Evolutionary conservation across 2,329 filamentous ascomycete species (phyloP).

Genomic region (Epichloe coenophiala): DNA sequence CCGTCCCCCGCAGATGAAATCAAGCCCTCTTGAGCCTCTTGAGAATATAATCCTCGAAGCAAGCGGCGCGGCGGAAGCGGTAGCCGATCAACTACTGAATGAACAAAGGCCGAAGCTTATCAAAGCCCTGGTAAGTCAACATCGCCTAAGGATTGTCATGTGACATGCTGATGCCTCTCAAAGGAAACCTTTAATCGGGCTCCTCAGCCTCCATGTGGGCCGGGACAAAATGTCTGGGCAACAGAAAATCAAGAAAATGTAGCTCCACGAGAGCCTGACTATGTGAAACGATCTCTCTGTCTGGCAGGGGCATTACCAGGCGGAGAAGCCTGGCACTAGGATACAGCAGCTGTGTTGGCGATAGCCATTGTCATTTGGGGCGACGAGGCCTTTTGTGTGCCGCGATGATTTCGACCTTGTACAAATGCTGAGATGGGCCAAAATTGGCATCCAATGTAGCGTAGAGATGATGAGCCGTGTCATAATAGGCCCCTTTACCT

Average conservation of each 20-base stretch:
- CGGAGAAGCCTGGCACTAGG: neutral
- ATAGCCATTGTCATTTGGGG: neutral
- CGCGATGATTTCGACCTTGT: too few species aligned
- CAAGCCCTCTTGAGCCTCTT: too few species aligned
- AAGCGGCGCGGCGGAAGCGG: neutral
- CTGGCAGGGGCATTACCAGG: neutral
- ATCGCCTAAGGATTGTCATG: neutral
- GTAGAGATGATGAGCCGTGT: neutral
- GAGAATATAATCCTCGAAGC: neutral
- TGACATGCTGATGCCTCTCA: neutral
- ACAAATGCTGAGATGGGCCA: too few species aligned
- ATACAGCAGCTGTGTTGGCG: neutral
- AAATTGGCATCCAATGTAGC: neutral
- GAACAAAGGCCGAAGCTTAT: neutral
- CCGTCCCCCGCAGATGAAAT: neutral
- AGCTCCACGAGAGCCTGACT: neutral
- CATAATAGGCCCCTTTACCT: constrained; percentile 14
- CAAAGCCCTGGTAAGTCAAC: neutral
- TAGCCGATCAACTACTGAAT: neutral
- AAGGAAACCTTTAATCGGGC: neutral
- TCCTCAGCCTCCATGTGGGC: neutral
- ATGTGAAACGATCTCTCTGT: neutral
- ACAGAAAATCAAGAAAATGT: neutral
- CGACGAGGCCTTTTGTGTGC: neutral
- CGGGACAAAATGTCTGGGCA: too few species aligned